These are phyloP conservation scores for Rhizopus microsporus DNA, from an alignment of 371 early-diverging fungal genomes.

Conservation along the genomic window DNA sequence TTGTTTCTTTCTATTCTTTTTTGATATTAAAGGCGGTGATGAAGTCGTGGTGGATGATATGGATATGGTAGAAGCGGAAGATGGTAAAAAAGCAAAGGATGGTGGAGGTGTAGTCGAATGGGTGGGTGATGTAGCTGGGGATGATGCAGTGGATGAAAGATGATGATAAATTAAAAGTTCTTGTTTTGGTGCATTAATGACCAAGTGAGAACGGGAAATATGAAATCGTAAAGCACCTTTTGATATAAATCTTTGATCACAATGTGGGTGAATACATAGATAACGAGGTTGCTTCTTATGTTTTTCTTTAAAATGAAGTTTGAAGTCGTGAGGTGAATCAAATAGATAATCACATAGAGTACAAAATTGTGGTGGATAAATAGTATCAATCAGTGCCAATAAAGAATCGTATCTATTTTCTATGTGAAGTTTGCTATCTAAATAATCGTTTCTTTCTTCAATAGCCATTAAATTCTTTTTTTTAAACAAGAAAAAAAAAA, in stretches of 20 bases:
- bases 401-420: conserved; percentile 28
- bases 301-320: conserved; percentile 18
- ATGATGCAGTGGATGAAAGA: conserved; percentile 7
- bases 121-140: neutral
- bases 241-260: conserved; percentile 24
- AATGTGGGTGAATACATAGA: conserved; percentile 36
- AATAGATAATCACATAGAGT: conserved; percentile 25
- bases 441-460: conserved; percentile 8
- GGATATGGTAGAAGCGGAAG: conserved; percentile 1
- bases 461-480: conserved; percentile 12
- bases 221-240: conserved; percentile 34
- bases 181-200: conserved; percentile 11
- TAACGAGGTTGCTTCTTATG: conserved; percentile 27
- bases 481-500: conserved; percentile 14
- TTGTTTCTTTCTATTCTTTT: conserved; percentile 4
- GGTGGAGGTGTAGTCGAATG: neutral
- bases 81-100: neutral
- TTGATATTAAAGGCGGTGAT: conserved; percentile 4
- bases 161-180: conserved; percentile 3
- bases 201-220: conserved; percentile 28
- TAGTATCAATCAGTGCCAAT: conserved; percentile 29
- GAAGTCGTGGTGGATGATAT: neutral
- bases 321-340: conserved; percentile 16
- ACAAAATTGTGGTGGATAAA: conserved; percentile 36
- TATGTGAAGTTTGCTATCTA: conserved; percentile 17